Percentiles rank a stretch among this genome's conserved stretches.
Conservation (phyloP, 2,329 filamentous ascomycete genomes). For the Nigrospora sphaerica region DNA sequence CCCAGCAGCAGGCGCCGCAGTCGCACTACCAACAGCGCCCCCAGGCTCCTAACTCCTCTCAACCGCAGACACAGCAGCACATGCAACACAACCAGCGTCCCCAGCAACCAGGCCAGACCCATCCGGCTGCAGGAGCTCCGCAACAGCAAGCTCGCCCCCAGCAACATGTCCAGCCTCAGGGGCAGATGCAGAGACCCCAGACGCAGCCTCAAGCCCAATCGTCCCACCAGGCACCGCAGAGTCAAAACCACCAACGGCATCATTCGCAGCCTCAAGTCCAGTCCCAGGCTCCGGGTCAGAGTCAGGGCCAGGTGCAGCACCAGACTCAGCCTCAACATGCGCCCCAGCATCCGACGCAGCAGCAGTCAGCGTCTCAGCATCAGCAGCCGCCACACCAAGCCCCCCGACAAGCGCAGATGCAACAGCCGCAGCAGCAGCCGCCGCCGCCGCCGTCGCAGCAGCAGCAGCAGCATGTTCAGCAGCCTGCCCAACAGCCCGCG, state of each 20-base stretch:
- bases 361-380: not conserved
- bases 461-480: not conserved
- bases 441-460: not conserved
- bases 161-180: not conserved
- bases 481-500: not conserved
- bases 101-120: not conserved
- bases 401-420: not conserved
- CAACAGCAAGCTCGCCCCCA: not conserved
- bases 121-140: not conserved
- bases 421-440: not conserved
- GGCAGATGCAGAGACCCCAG: not conserved
- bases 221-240: not conserved
- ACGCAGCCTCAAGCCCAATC: not conserved
- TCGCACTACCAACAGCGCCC: not conserved
- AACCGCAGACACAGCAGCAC: not conserved
- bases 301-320: not conserved
- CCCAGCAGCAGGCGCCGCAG: not conserved
- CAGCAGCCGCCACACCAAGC: not conserved
- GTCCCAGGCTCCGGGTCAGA: not conserved
- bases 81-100: not conserved
- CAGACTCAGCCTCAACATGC: not conserved
- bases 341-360: not conserved
- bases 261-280: not conserved
- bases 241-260: not conserved
- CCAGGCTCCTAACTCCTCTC: not conserved